A percentile compares a stretch with the other conserved stretches of the same genome.
phyloP scores from a whole-genome alignment of 2,329 filamentous ascomycete genomes.

The Nannizziopsis arthrosporioides region DNA sequence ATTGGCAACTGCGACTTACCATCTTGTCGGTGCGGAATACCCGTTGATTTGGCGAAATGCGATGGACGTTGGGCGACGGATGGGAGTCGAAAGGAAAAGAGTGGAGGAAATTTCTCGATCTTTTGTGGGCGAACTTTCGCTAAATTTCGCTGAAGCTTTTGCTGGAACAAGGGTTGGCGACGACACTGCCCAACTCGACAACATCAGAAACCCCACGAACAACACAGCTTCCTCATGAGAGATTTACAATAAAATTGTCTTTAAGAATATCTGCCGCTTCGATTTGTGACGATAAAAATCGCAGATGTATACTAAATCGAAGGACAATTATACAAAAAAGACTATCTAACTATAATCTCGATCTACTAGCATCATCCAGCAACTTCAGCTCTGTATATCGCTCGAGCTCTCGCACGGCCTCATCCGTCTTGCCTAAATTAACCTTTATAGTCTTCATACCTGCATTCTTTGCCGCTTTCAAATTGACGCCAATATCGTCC shows the following conservation, averaged over 20 bases:
- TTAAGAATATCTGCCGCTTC: too few relatives aligned
- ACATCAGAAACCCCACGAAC: background rate
- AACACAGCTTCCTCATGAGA: background rate
- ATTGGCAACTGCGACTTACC: constrained; percentile 30
- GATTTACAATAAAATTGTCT: background rate
- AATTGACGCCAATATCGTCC: constrained; percentile 88
- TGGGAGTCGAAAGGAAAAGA: constrained; percentile 21
- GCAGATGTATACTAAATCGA: too few relatives aligned
- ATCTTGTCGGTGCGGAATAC: constrained; percentile 32
- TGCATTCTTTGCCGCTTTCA: constrained; percentile 62
- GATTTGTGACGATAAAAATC: too few relatives aligned
- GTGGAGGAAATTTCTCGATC: constrained; percentile 20
- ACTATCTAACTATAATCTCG: constrained; percentile 23
- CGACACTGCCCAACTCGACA: constrained; percentile 18
- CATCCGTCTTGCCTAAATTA: constrained; percentile 59
- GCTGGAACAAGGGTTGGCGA: constrained; percentile 28
- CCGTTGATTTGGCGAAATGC: constrained; percentile 12
- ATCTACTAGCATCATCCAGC: constrained; percentile 26
- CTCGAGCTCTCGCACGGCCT: constrained; percentile 76
- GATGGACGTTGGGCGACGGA: constrained; percentile 26
- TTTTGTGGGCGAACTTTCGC: constrained; percentile 32
- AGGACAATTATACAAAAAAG: background rate
- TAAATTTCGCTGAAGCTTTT: constrained; percentile 23
- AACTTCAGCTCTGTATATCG: constrained; percentile 53
- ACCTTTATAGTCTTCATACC: constrained; percentile 84